These are phyloP conservation scores for Paraphaeosphaeria minitans DNA, from an alignment of 2,329 filamentous ascomycete genomes.

Conservation along the genomic window DNA sequence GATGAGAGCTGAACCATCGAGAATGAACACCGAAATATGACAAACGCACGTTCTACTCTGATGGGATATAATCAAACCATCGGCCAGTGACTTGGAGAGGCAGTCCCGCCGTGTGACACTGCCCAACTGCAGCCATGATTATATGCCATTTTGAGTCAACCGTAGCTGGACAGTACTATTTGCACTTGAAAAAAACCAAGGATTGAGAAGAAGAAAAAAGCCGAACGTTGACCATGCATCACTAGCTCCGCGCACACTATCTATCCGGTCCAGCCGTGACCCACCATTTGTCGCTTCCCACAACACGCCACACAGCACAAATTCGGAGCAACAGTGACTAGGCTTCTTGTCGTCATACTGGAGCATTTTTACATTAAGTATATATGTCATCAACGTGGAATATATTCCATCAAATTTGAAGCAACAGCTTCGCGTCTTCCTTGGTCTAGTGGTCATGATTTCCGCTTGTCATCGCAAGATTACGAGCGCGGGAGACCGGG, in stretches of 20 bases:
- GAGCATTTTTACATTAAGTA: neutral
- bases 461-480: constrained; percentile 10
- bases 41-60: too few species aligned
- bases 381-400: neutral
- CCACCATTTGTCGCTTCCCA: neutral
- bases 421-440: constrained; percentile 1
- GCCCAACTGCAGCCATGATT: neutral
- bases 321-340: neutral
- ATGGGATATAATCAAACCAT: too few species aligned
- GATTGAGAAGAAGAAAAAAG: neutral
- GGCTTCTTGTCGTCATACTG: neutral
- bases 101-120: too few species aligned
- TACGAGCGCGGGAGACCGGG: constrained; percentile 26
- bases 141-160: neutral
- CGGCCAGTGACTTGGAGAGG: too few species aligned
- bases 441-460: constrained; percentile 13
- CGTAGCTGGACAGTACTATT: too few species aligned
- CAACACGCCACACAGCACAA: neutral
- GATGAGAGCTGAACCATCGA: too few species aligned
- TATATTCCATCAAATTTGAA: neutral
- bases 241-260: neutral
- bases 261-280: too few species aligned
- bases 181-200: neutral
- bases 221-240: neutral
- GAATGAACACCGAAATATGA: too few species aligned